Evolutionary conservation across 148 eudicot genomes (phyloP).

Genomic region (Mesembryanthemum crystallinum): DNA sequence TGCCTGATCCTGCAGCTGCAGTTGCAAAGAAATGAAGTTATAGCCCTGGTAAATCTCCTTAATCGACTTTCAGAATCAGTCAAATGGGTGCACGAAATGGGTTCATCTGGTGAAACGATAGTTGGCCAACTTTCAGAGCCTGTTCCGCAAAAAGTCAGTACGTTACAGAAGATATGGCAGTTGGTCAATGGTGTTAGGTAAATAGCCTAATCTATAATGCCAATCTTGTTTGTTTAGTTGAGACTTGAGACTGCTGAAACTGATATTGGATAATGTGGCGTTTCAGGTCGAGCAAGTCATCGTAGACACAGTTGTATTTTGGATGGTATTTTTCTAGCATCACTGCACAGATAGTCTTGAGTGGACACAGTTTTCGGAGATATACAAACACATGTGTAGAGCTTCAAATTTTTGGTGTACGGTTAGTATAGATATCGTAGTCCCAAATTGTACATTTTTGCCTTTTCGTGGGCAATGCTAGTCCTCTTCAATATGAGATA

Average conservation of each 20-base stretch:
- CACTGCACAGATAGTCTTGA: not conserved
- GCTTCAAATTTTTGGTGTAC: not conserved
- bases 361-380: not conserved
- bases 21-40: slow-evolving; percentile 46
- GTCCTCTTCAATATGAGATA: too few relatives aligned
- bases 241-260: not conserved
- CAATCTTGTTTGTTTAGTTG: too few relatives aligned
- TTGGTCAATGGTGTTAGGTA: slow-evolving; percentile 31
- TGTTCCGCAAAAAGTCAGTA: slow-evolving; percentile 21
- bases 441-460: too few relatives aligned
- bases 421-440: too few relatives aligned
- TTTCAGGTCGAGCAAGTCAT: not conserved
- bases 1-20: slow-evolving; percentile 28
- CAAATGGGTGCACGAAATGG: slow-evolving; percentile 37
- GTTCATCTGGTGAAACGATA: slow-evolving; percentile 29
- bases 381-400: not conserved
- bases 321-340: not conserved
- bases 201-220: not conserved
- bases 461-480: too few relatives aligned
- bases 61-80: slow-evolving; percentile 49
- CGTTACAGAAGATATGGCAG: slow-evolving; percentile 35
- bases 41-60: slow-evolving; percentile 40
- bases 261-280: not conserved
- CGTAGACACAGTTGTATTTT: not conserved
- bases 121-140: slow-evolving; percentile 33